These are phyloP conservation scores for Gossypium stocksii DNA, from an alignment of 345 rosid species.

Conservation along the genomic window DNA sequence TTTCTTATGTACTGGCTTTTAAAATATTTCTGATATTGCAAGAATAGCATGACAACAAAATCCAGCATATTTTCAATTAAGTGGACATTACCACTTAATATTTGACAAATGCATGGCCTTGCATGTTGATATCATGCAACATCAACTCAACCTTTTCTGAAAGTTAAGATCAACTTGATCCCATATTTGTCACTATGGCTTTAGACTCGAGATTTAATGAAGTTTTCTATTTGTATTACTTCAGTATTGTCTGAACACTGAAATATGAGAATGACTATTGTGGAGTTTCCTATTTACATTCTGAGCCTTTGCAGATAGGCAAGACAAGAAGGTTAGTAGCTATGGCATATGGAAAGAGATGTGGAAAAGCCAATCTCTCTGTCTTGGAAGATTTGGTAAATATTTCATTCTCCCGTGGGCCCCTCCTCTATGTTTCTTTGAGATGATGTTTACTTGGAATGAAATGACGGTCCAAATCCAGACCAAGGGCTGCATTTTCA, in stretches of 20 bases:
- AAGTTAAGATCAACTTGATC: too few species aligned
- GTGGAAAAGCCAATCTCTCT: conserved; percentile 73
- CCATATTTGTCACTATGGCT: background rate
- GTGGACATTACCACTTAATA: background rate
- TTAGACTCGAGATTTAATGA: background rate
- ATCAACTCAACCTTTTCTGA: background rate
- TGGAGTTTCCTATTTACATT: conserved; percentile 20
- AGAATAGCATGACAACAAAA: background rate
- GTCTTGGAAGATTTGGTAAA: conserved; percentile 72
- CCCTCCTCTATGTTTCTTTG: background rate
- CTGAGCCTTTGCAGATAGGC: conserved; percentile 60
- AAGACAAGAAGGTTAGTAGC: conserved; percentile 78
- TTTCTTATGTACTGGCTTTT: background rate
- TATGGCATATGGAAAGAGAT: conserved; percentile 71
- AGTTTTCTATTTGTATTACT: background rate
- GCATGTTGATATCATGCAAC: background rate
- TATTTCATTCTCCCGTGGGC: background rate
- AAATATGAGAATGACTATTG: conserved; percentile 9
- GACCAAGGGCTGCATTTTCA: background rate
- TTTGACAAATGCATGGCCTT: background rate
- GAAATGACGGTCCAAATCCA: background rate
- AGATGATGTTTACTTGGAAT: background rate
- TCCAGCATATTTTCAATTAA: background rate
- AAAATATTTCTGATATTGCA: background rate
- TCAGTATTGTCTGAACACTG: background rate